Evolutionary conservation across 2,329 filamentous ascomycete species (phyloP).

Genomic region (Ophiocordyceps polyrhachis-furcata): DNA sequence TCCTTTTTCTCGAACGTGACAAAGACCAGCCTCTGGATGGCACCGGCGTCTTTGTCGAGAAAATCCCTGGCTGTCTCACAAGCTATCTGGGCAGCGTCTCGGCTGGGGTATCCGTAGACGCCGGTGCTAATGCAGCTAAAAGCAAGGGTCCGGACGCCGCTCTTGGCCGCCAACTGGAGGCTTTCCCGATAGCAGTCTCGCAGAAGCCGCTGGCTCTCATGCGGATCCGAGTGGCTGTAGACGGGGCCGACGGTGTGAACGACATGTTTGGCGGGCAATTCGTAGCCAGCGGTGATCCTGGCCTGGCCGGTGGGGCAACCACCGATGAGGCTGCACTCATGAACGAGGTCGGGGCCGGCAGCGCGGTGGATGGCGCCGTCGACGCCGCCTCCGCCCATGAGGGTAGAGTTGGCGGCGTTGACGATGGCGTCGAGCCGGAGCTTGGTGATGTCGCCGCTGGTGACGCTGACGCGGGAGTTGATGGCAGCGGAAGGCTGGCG

Average conservation of each 20-base stretch:
- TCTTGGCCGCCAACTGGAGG: slow-evolving; percentile 51
- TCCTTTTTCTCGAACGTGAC: slow-evolving; percentile 72
- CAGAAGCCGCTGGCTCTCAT: slow-evolving; percentile 29
- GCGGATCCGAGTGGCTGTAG: slow-evolving; percentile 27
- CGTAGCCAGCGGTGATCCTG: slow-evolving; percentile 65
- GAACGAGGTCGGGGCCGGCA: slow-evolving; percentile 48
- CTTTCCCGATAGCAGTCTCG: slow-evolving; percentile 49
- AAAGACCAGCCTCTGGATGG: slow-evolving; percentile 60
- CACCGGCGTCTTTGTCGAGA: slow-evolving; percentile 22
- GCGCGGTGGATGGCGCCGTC: slow-evolving; percentile 73
- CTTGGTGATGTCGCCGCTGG: slow-evolving; percentile 65
- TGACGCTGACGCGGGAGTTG: slow-evolving; percentile 53
- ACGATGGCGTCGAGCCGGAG: slow-evolving; percentile 69
- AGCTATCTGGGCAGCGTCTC: slow-evolving; percentile 54
- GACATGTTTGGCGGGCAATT: slow-evolving; percentile 56
- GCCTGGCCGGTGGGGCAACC: slow-evolving; percentile 64
- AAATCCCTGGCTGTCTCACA: slow-evolving; percentile 38
- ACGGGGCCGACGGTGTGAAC: slow-evolving; percentile 86
- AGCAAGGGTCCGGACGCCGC: slow-evolving; percentile 51
- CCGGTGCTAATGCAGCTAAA: slow-evolving; percentile 80
- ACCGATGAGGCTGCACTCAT: slow-evolving; percentile 51
- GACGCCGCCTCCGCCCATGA: slow-evolving; percentile 81
- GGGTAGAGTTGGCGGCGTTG: slow-evolving; percentile 68
- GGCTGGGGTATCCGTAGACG: slow-evolving; percentile 69
- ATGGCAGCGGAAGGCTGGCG: slow-evolving; percentile 27